These are phyloP conservation scores for Leucaena leucocephala DNA, from an alignment of 306 rosid genomes.

Conservation along the genomic window DNA sequence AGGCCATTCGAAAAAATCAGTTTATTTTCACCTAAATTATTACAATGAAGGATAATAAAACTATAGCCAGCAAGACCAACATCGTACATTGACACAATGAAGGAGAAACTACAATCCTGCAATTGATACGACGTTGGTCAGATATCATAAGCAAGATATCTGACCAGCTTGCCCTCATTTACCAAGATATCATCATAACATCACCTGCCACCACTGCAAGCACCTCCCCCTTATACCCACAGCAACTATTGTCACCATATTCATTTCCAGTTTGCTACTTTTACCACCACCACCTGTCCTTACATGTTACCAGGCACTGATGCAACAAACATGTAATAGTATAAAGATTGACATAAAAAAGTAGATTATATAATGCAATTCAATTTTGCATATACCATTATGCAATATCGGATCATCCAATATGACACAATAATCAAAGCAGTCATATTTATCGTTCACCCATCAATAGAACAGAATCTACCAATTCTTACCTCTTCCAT, in stretches of 20 bases:
- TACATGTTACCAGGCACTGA: no score
- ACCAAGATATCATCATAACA: no score
- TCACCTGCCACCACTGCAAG: background rate
- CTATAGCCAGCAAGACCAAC: conserved; percentile 1
- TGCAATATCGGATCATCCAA: conserved; percentile 5
- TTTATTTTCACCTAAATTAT: background rate
- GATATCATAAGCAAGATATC: no score
- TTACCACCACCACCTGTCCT: background rate
- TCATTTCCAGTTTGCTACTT: background rate
- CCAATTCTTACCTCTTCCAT: conserved; percentile 80
- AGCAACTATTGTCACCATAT: background rate
- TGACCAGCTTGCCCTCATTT: no score
- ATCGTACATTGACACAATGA: background rate
- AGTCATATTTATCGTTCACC: background rate
- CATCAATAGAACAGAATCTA: background rate
- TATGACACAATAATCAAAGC: background rate
- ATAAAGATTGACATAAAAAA: background rate
- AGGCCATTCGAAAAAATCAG: background rate
- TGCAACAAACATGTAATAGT: background rate
- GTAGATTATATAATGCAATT: background rate
- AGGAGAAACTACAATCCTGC: conserved; percentile 1
- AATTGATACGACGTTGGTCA: no score
- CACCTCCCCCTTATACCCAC: background rate
- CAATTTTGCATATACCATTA: no score
- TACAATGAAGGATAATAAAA: conserved; percentile 3